Evolutionary conservation across 2,329 filamentous ascomycete genomes (phyloP).

Genomic region (Ilyonectria mors-panacis): DNA sequence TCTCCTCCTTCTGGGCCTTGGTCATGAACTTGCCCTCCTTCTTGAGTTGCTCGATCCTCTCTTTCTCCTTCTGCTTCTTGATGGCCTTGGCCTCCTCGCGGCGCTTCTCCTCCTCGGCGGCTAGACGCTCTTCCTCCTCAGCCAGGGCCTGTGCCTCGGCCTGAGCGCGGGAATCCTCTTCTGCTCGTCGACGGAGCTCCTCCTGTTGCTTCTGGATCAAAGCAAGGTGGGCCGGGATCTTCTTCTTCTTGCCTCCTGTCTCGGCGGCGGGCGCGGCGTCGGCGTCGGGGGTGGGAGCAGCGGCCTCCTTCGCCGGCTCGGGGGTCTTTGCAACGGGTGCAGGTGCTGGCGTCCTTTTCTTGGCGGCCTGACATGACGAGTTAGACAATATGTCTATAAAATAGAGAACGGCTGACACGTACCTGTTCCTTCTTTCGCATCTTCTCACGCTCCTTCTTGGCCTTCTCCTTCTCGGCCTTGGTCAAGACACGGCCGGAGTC

Average conservation of each 20-base stretch:
- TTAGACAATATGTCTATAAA: constrained; percentile 27
- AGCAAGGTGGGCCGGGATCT: constrained; percentile 81
- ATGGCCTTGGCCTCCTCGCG: constrained; percentile 81
- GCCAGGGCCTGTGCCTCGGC: constrained; percentile 76
- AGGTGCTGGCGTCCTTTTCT: constrained; percentile 77
- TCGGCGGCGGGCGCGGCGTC: constrained; percentile 58
- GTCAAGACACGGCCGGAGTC: constrained; percentile 82
- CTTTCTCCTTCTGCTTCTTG: constrained; percentile 90
- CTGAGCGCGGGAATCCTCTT: constrained; percentile 73
- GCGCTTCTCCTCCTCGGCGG: constrained; percentile 77
- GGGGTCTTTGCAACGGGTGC: constrained; percentile 36
- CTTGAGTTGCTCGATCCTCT: constrained; percentile 88
- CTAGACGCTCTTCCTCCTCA: constrained; percentile 75
- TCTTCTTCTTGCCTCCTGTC: constrained; percentile 85
- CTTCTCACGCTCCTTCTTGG: constrained; percentile 99
- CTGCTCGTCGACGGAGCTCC: constrained; percentile 75
- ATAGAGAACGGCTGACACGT: constrained; percentile 22
- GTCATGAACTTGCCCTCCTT: constrained; percentile 90
- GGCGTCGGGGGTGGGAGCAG: constrained; percentile 62
- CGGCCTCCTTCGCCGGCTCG: constrained; percentile 62
- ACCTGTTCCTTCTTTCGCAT: constrained; percentile 98
- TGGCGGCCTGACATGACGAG: constrained; percentile 71
- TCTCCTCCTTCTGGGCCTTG: constrained; percentile 88
- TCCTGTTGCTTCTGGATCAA: constrained; percentile 88
- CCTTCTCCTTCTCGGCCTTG: constrained; percentile 98